A percentile compares a stretch with the other conserved stretches of the same genome.
These are phyloP conservation scores for Suillus decipiens DNA, from an alignment of 768 basidiomycete genomes.

Conservation along the genomic window DNA sequence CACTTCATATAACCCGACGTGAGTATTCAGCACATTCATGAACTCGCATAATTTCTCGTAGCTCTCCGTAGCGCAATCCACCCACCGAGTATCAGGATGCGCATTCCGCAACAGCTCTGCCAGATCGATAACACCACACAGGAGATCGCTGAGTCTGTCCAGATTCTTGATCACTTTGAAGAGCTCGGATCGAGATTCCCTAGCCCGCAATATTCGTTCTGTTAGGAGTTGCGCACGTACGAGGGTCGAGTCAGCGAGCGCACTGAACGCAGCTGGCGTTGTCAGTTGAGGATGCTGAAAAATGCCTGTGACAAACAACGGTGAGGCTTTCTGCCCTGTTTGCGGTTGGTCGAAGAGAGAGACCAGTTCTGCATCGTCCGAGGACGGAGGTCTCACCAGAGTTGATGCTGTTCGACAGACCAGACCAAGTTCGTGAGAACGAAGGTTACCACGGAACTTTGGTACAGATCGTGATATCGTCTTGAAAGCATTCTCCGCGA, in stretches of 20 bases:
- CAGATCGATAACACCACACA: slow-evolving; percentile 96
- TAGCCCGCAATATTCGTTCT: slow-evolving; percentile 75
- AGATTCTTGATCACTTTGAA: slow-evolving; percentile 91
- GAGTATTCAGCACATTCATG: slow-evolving; percentile 96
- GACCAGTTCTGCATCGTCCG: slow-evolving; percentile 66
- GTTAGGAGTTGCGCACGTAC: slow-evolving; percentile 81
- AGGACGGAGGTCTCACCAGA: slow-evolving; percentile 52
- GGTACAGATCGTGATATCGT: slow-evolving; percentile 37
- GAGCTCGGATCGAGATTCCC: slow-evolving; percentile 72
- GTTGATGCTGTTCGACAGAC: slow-evolving; percentile 38
- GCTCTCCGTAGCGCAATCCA: slow-evolving; percentile 78
- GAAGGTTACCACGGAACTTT: slow-evolving; percentile 46
- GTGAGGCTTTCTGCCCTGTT: slow-evolving; percentile 36
- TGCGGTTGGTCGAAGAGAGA: slow-evolving; percentile 72
- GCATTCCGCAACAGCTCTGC: slow-evolving; percentile 92
- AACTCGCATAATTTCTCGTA: slow-evolving; percentile 94
- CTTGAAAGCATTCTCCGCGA: slow-evolving; percentile 43
- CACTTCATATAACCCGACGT: slow-evolving; percentile 88
- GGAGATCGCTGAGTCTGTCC: slow-evolving; percentile 92
- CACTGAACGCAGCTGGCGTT: slow-evolving; percentile 65
- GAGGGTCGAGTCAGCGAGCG: slow-evolving; percentile 78
- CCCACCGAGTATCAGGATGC: slow-evolving; percentile 86
- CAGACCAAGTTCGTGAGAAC: slow-evolving; percentile 28
- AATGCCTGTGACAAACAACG: slow-evolving; percentile 68
- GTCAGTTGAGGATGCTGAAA: slow-evolving; percentile 80